Evolutionary conservation across 306 rosid genomes (phyloP), one percentile per base, ranked within the genome.

Genomic region (Trifolium fragiferum): DNA sequence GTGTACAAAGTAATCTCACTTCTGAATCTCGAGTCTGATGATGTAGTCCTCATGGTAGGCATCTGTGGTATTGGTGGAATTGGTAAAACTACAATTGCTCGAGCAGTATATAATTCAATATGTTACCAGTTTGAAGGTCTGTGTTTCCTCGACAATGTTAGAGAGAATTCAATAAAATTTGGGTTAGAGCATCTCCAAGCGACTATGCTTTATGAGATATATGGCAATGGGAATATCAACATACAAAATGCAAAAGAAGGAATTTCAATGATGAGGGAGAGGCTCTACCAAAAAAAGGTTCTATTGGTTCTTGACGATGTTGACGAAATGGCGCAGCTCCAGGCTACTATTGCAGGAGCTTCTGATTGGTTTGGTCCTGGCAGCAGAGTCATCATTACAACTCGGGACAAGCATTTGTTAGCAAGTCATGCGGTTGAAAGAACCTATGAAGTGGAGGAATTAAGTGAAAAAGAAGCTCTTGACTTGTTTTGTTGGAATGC

Each of bases 41-140:
- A 8, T 54, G 0, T 54, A 60, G 66, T 60, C 11, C 20, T 15
- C 5, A 60, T 27, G 20, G 20, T 30, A 30, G 43, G 66, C 10
- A 59, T 60, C 19, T 5, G 3, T 1, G 66, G 66, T 6, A 60
- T 15, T 0, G 66, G 66, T 13, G 66, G 66, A 12, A 60, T 60
- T 13, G 65, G 65, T 2, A 59, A 59, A 27, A 12, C 65, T 15
- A 59, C 65, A 6, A 15, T 59, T 59, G 65, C 66, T 60, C 13
- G 12, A 60, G 66, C 13, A 13, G 41, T 60, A 8, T 60, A 32
- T 7, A 60, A 60, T 60, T 60, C 20, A 15, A 60, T 60, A 0
- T 2, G 41, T 32, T 1, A 14, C 38, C 41, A 2, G 10, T 60
- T 60, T 27, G 66, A 60, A 14, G 19, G 43, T 14, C 1, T 60